A percentile compares a stretch with the other conserved stretches of the same genome.
Evolutionary conservation across 257 asterid genomes (phyloP).

Genomic region (Mitragyna speciosa): DNA sequence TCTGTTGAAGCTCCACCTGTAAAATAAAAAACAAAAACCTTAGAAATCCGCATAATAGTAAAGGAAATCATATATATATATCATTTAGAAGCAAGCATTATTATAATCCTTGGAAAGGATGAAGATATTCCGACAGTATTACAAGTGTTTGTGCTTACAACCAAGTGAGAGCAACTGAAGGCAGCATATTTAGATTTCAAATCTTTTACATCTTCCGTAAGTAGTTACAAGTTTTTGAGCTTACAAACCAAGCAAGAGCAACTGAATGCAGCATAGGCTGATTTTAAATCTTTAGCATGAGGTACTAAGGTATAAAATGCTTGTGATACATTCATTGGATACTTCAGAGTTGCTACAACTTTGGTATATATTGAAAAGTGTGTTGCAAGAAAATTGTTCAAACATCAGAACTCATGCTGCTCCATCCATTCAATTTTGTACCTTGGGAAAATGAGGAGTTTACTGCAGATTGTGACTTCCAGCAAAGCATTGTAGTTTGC

Average conservation of each 20-base stretch:
- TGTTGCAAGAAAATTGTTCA: not conserved
- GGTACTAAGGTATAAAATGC: not conserved
- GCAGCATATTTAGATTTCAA: not conserved
- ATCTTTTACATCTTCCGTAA: not conserved
- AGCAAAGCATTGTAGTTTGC: no score
- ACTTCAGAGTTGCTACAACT: not conserved
- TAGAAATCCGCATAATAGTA: not conserved
- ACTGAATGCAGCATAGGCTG: not conserved
- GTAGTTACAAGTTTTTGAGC: not conserved
- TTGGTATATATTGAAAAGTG: not conserved
- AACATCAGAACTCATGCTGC: no score
- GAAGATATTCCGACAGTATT: not conserved
- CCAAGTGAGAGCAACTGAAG: not conserved
- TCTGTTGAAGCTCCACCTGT: constrained; percentile 74
- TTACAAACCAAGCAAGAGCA: not conserved
- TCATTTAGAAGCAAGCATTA: constrained; percentile 6
- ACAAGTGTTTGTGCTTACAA: not conserved
- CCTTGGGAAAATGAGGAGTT: no score
- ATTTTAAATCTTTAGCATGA: not conserved
- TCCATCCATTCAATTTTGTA: no score
- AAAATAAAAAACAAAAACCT: constrained; percentile 22
- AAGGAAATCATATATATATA: not conserved
- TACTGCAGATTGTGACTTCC: no score
- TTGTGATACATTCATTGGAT: not conserved
- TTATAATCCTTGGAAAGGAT: not conserved